Evolutionary conservation across 1,284 basidiomycete species (phyloP), one percentile per base, ranked within the genome.

Genomic region (Marasmius oreades): DNA sequence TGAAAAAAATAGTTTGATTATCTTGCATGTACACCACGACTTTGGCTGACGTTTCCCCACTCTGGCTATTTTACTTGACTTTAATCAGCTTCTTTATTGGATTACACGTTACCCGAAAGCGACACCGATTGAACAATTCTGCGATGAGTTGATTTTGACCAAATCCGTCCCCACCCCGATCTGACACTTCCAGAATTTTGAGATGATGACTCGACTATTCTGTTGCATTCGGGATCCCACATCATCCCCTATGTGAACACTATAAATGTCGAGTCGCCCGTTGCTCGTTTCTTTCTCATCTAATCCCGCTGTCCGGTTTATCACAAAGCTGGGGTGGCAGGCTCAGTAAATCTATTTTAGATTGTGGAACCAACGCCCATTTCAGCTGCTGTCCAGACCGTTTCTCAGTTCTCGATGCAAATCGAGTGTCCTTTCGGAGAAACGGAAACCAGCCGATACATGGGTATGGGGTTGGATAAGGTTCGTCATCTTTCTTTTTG

Each of bases 1-100:
- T 93, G 73, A 97, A 97, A 82, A 88, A 82, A 73, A 85, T 77
- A 69, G 80, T 91, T 76, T 80, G 71, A 79, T 76, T 62, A 69
- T 68, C 66, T 69, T 52, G 54, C 61, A 69, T 77, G 75, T 81
- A 82, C 67, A 78, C 73, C 75, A 77, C 71, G 75, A 74, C 71
- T 70, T 77, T 59, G 46, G 54, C 55, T 78, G 78, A 79, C 47
- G 76, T 64, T 69, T 69, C 71, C 70, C 74, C 71, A 69, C 71
- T 72, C 65, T 70, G 71, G 69, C 67, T 72, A 66, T 70, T 62
- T 63, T 59, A 64, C 69, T 66, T 70, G 71, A 68, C 67, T 70
- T 73, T 67, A 75, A 73, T 70, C 59, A 66, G 58, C 67, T 76
- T 69, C 70, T 74, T 42, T 5, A 73, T 74, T 68, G 66, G 70